Percentiles rank a stretch among this genome's conserved stretches.
These are phyloP conservation scores for Paramecium primaurelia DNA, from an alignment of 73 alveolate species.

Conservation along the genomic window DNA sequence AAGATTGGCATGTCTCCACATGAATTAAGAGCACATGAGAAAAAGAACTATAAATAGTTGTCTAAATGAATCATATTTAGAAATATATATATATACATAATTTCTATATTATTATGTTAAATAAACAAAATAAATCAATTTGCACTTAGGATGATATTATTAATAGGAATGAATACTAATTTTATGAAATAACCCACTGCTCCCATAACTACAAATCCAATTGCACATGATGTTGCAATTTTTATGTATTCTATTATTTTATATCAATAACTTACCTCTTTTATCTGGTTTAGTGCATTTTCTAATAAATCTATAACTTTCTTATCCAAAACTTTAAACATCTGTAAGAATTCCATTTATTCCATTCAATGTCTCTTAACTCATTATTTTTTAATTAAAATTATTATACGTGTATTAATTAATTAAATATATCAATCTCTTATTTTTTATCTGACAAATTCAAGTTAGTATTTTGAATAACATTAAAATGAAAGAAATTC, in stretches of 20 bases:
- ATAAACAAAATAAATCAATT: slow-evolving; percentile 2
- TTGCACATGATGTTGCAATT: slow-evolving; percentile 80
- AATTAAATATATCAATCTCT: background rate
- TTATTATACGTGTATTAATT: slow-evolving; percentile 19
- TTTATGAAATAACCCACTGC: slow-evolving; percentile 82
- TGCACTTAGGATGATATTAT: slow-evolving; percentile 75
- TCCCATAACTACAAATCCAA: slow-evolving; percentile 88
- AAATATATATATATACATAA: background rate
- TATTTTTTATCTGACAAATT: background rate
- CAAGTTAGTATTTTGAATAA: background rate
- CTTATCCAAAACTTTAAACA: slow-evolving; percentile 71
- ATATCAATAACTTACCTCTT: slow-evolving; percentile 65
- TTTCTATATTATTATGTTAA: background rate
- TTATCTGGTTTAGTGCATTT: slow-evolving; percentile 86
- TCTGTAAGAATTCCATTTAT: slow-evolving; percentile 36
- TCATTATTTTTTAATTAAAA: slow-evolving; percentile 2
- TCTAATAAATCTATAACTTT: slow-evolving; percentile 70
- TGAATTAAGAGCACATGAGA: slow-evolving; percentile 24
- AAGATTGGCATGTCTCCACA: slow-evolving; percentile 40
- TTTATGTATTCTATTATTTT: slow-evolving; percentile 74
- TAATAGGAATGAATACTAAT: slow-evolving; percentile 87
- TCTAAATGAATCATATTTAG: slow-evolving; percentile 27
- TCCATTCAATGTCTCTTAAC: slow-evolving; percentile 49
- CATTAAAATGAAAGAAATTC: slow-evolving; percentile 53
- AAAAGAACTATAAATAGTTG: slow-evolving; percentile 7